Conservation (phyloP, 2,329 filamentous ascomycete species). For the Fusarium ambrosium region DNA sequence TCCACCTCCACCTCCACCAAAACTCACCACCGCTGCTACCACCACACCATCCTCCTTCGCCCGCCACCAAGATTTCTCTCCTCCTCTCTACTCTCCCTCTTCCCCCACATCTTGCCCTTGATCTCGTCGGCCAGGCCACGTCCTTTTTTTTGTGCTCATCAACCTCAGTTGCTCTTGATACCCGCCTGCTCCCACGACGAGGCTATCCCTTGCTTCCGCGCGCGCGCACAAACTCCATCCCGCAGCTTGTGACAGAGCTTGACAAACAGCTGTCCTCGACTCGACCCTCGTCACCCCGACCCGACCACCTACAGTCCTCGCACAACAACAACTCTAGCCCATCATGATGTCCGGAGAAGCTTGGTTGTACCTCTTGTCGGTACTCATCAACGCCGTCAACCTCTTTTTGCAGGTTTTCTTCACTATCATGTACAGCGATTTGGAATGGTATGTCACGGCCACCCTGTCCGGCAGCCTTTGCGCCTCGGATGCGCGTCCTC, state of each 20-base stretch:
- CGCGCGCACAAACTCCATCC: slow-evolving; percentile 17
- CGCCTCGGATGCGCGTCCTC: slow-evolving; percentile 31
- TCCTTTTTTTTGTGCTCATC: slow-evolving; percentile 15
- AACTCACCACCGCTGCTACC: slow-evolving; percentile 43
- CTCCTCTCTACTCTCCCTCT: slow-evolving; percentile 31
- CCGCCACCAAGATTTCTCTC: slow-evolving; percentile 46
- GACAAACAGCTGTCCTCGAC: slow-evolving; percentile 46
- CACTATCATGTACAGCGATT: slow-evolving; percentile 99
- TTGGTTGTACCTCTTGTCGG: slow-evolving; percentile 97
- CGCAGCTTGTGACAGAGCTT: slow-evolving; percentile 47
- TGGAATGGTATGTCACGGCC: slow-evolving; percentile 85
- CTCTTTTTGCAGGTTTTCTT: slow-evolving; percentile 99
- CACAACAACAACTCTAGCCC: slow-evolving; percentile 33
- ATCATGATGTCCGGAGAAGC: slow-evolving; percentile 91
- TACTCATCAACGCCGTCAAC: slow-evolving; percentile 99
- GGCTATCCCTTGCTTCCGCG: slow-evolving; percentile 31
- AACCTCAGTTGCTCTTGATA: slow-evolving; percentile 13
- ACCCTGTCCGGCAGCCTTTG: slow-evolving; percentile 25
- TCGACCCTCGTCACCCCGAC: slow-evolving; percentile 29
- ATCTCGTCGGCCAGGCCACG: slow-evolving; percentile 34
- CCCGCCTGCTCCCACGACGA: slow-evolving; percentile 22
- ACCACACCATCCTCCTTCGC: slow-evolving; percentile 43
- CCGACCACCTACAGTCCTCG: slow-evolving; percentile 20
- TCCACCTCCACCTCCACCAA: slow-evolving; percentile 42
- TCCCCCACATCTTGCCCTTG: slow-evolving; percentile 25